These are phyloP conservation scores for Neurospora pannonica DNA, from an alignment of 495 filamentous ascomycete species.

Conservation along the genomic window DNA sequence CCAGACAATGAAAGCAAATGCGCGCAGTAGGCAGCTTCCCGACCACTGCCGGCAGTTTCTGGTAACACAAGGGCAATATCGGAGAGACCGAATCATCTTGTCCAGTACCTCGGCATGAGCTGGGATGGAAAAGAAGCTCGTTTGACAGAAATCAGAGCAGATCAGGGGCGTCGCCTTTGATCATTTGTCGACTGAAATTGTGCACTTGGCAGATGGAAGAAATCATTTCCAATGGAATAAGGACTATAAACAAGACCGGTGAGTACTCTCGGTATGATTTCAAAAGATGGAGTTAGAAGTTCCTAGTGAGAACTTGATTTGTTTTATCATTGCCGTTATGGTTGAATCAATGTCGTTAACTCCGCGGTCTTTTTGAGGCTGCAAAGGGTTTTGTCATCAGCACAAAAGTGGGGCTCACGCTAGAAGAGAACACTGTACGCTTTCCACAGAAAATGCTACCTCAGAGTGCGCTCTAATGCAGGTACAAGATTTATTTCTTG, in stretches of 20 bases:
- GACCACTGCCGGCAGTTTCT: neutral
- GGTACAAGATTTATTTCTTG: neutral
- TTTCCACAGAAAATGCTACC: neutral
- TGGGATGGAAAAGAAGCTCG: neutral
- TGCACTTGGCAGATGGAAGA: neutral
- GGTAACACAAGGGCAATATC: neutral
- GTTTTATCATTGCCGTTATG: neutral
- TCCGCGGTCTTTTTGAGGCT: neutral
- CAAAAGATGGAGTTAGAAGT: neutral
- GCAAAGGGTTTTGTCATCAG: neutral
- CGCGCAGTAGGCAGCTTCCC: neutral
- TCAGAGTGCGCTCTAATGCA: neutral
- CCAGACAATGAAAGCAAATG: neutral
- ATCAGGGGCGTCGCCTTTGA: conserved; percentile 3
- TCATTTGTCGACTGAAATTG: neutral
- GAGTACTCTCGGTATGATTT: neutral
- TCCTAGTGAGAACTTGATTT: neutral
- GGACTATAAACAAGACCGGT: neutral
- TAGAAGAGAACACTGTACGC: neutral
- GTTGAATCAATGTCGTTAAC: neutral
- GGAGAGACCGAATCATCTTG: neutral
- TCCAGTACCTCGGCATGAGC: neutral
- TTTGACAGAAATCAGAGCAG: neutral
- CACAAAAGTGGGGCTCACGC: neutral
- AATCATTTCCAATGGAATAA: neutral